Conservation (phyloP, 202 grass and related monocot genomes). For the Miscanthus sacchariflorus region DNA sequence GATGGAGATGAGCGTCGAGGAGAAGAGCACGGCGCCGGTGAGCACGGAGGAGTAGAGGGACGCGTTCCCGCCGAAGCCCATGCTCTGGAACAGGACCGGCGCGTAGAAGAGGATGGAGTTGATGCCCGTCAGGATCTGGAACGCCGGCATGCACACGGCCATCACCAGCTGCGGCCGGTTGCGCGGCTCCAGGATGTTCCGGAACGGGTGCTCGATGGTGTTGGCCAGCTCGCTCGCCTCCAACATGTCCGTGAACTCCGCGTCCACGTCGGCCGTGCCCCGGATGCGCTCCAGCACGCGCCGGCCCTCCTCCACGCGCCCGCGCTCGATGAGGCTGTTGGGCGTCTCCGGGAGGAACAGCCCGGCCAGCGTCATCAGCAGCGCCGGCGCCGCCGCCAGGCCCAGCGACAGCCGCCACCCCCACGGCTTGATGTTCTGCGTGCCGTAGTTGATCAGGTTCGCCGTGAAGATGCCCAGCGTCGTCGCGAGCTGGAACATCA, state of each 20-base stretch:
- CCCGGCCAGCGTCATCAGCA: conserved; percentile 78
- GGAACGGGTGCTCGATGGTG: conserved; percentile 86
- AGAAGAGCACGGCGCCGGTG: conserved; percentile 75
- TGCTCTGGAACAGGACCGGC: conserved; percentile 94
- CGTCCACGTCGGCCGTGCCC: conserved; percentile 78
- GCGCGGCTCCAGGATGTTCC: conserved; percentile 75
- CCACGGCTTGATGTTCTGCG: conserved; percentile 78
- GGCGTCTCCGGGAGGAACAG: conserved; percentile 86
- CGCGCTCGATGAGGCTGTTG: conserved; percentile 86
- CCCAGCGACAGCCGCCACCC: conserved; percentile 93
- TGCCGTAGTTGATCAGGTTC: conserved; percentile 96
- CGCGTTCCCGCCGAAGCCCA: conserved; percentile 76
- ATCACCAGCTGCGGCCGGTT: conserved; percentile 94
- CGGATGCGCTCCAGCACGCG: conserved; percentile 79
- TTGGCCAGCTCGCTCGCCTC: conserved; percentile 93
- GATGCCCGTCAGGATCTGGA: conserved; percentile 91
- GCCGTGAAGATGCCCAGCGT: conserved; percentile 90
- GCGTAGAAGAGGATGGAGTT: conserved; percentile 99
- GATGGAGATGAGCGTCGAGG: conserved; percentile 74
- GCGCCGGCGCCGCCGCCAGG: conserved; percentile 64
- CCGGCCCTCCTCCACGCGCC: conserved; percentile 57
- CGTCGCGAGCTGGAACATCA: conserved; percentile 97
- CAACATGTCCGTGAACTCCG: conserved; percentile 83
- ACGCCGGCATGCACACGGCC: conserved; percentile 93
- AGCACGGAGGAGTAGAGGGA: conserved; percentile 78